Evolutionary conservation across 495 filamentous ascomycete species (phyloP), one percentile per base, ranked within the genome.

Genomic region (Aeminium ludgeri): DNA sequence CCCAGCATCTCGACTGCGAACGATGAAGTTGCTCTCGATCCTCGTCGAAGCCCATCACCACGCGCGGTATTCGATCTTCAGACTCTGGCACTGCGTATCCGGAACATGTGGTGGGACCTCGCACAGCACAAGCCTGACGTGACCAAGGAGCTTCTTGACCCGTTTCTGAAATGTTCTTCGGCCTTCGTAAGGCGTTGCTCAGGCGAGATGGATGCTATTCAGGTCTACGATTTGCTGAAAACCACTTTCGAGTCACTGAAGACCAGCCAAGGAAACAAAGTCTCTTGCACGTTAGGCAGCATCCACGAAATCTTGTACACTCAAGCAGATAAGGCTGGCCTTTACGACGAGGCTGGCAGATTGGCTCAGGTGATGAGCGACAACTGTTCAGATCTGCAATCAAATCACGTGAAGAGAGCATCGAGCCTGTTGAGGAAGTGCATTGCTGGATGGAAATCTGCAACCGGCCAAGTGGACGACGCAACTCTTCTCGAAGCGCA

Each of bases 31-130:
- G 65, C 64, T 2, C 53, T 52, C 10, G 63, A 71, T 46, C 50
- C 61, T 7, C 66, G 66, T 16, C 60, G 74, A 0, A 62, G 58
- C 30, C 50, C 76, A n/a, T 69, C 68, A 20, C 76, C 83, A 0
- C 65, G 66, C 23, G 63, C 67, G 0, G 64, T 67, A 0, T 62
- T 91, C 11, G 66, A 64, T 29, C 54, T 91, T 10, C 83, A 92
- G 49, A 54, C 69, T 1, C 49, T 84, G 0, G 81, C 76, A 1
- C 61, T 93, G 11, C 68, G 74, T 36, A 65, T 73, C 25, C 72
- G 82, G 6, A 57, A 72, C 12, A 59, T 70, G 39, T 82, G 77
- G 60, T 87, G 83, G 84, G 72, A 64, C 28, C 36, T 86, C 25
- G 72, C 74, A 3, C 65, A 67, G n/a, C 85, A 89, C 53, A 49